A percentile compares a stretch with the other conserved stretches of the same genome.
Conservation (phyloP, 495 filamentous ascomycete species). For the Cenococcum geophilum region DNA sequence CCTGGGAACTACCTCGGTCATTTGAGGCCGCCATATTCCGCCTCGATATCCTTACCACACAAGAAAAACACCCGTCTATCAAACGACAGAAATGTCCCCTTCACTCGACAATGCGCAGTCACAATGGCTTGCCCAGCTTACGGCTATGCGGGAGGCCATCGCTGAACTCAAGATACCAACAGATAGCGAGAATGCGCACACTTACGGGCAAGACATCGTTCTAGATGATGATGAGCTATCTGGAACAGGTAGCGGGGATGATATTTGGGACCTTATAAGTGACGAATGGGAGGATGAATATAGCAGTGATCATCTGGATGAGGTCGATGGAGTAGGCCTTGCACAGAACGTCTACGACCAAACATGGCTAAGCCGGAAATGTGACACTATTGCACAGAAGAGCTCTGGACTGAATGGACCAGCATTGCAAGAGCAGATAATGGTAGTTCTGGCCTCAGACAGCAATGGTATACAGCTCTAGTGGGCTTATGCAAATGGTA, state of each 20-base stretch:
- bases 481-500: constrained; percentile 16
- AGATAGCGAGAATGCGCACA: constrained; percentile 37
- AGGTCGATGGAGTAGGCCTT: constrained; percentile 36
- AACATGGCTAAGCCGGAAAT: constrained; percentile 62
- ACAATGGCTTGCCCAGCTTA: constrained; percentile 65
- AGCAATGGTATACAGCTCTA: constrained; percentile 23
- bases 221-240: constrained; percentile 55
- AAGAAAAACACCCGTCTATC: neutral
- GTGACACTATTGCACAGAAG: constrained; percentile 51
- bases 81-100: constrained; percentile 30
- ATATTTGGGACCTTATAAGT: constrained; percentile 86
- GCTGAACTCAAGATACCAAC: constrained; percentile 58
- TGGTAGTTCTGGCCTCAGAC: constrained; percentile 60
- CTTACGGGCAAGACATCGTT: constrained; percentile 53
- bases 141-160: constrained; percentile 66
- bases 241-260: constrained; percentile 58
- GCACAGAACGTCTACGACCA: constrained; percentile 36
- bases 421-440: constrained; percentile 64
- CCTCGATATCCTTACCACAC: neutral
- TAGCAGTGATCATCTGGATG: constrained; percentile 47
- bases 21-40: neutral
- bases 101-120: constrained; percentile 44
- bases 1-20: too few relatives aligned
- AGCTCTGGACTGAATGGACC: constrained; percentile 56
- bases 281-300: constrained; percentile 59